Conservation (phyloP, 164 flowering plant genomes). For the grape (Vitis vinifera) region ASM3070453v1 NC_081817.1:6121501-6122000, state of each 20-base stretch:
- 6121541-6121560: conserved; percentile 6
- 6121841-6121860: too few relatives aligned
- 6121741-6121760: neutral
- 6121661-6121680: conserved; percentile 75
- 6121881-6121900: too few relatives aligned
- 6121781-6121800: too few relatives aligned
- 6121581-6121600: neutral
- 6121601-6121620: conserved; percentile 61
- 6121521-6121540: conserved; percentile 56
- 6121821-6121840: too few relatives aligned
- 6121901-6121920: too few relatives aligned
- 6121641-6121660: conserved; percentile 57
- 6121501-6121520: conserved; percentile 52
- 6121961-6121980: too few relatives aligned
- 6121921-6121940: too few relatives aligned
- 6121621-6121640: conserved; percentile 40
- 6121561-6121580: neutral
- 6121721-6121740: neutral
- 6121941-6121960: too few relatives aligned
- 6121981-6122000: too few relatives aligned
- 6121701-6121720: neutral
- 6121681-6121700: conserved; percentile 15
- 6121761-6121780: neutral
- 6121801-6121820: too few relatives aligned
- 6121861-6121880: too few relatives aligned